Conservation (phyloP, 1,284 basidiomycete species). For the Marasmius oreades region DNA sequence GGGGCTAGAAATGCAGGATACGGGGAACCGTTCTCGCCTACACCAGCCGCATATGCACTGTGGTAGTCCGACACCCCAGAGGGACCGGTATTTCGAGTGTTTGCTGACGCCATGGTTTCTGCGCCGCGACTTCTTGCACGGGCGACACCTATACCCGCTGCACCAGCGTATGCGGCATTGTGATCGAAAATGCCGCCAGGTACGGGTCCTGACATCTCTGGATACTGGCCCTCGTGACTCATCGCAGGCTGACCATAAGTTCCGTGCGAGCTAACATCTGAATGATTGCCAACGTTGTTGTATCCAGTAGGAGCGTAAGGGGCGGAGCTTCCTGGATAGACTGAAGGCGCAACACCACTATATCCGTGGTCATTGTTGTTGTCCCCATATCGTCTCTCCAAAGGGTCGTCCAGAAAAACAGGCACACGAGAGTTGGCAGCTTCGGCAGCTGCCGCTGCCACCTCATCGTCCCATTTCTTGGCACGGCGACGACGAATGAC, state of each 20-base stretch:
- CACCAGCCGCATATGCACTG: slow-evolving; percentile 30
- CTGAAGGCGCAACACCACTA: slow-evolving; percentile 31
- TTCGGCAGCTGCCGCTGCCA: slow-evolving; percentile 59
- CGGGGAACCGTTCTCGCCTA: slow-evolving; percentile 38
- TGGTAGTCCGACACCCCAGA: slow-evolving; percentile 13
- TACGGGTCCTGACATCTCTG: slow-evolving; percentile 34
- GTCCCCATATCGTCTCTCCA: slow-evolving; percentile 30
- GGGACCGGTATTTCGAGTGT: not conserved
- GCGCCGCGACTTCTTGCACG: slow-evolving; percentile 36
- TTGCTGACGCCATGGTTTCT: not conserved
- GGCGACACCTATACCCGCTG: slow-evolving; percentile 38
- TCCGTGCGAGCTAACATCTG: slow-evolving; percentile 58
- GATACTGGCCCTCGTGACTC: slow-evolving; percentile 24
- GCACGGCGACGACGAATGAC: slow-evolving; percentile 60
- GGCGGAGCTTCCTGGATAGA: slow-evolving; percentile 17
- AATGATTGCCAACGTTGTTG: slow-evolving; percentile 35
- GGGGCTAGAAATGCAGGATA: slow-evolving; percentile 46
- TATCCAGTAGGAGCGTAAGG: slow-evolving; percentile 13
- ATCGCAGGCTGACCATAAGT: slow-evolving; percentile 54
- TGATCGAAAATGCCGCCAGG: slow-evolving; percentile 32
- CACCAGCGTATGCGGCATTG: slow-evolving; percentile 23
- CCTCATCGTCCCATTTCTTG: slow-evolving; percentile 62
- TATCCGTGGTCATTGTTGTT: slow-evolving; percentile 24
- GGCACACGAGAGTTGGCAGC: slow-evolving; percentile 48
- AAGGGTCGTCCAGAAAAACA: slow-evolving; percentile 50